Base-by-base conservation (phyloP, 176 grass and related monocot species). In the Bonia amplexicaulis region DNA sequence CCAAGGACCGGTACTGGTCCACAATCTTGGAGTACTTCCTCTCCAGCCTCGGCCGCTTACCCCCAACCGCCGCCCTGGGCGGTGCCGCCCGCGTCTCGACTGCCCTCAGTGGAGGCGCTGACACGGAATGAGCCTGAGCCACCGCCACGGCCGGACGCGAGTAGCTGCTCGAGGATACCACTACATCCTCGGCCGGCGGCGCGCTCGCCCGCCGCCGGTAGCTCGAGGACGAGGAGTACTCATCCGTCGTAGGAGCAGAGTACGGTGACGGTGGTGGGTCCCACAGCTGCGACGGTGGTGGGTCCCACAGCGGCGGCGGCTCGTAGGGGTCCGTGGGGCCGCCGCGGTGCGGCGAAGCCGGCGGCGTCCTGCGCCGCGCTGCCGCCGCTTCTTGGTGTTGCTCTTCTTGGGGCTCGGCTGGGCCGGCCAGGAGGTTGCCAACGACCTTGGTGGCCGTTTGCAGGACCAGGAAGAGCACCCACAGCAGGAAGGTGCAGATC, bases 11-110 rank as follows among this genome's bases (percentile, higher is more conserved):
- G 72, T 87, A 95, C 61, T 93, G 83, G 65, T 95, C 93, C 8
- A 82, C 83, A 69, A 95, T 95, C 84, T 95, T 95, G 46, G 88
- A 95, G 80, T 95, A 95, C 83, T 92, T 92, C 74, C 88, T 89
- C 83, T 91, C 90, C 60, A 95, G 80, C 60, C 31, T 95, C 8
- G 93, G 80, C 59, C 87, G 91, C 68, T 87, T 88, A 31, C 82
- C 79, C 37, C 76, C 69, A 17, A 74, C 55, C n/a, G 61, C 37
- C 40, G 74, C n/a, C 85, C 74, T 83, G 27, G 58, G n/a, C 4
- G 82, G 73, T 66, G 66, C 48, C 73, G 79, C 61, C 60, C 82
- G 78, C 27, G 75, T 68, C 58, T 85, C 82, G 8, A 76, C 41
- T 31, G 71, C 40, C 42, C 64, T 78, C 49, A 60, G 71, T 35